Evolutionary conservation across 371 early-diverging fungal species (phyloP).

Genomic region (Globomyces sp.): DNA sequence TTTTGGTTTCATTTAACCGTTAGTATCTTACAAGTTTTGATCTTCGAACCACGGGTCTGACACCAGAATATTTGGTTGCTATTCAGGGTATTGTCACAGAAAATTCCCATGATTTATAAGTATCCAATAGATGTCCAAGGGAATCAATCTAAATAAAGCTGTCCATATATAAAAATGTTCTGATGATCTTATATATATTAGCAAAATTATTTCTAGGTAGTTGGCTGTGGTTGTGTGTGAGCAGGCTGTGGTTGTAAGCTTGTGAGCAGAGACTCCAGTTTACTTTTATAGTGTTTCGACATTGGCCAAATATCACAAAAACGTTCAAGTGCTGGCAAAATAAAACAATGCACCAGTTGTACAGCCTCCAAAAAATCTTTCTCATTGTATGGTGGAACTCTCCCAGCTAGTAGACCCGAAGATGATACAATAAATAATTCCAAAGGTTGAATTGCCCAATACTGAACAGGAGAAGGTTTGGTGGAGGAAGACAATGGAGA

Average conservation of each 20-base stretch:
- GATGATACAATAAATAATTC: constrained; percentile 16
- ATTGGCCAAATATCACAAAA: constrained; percentile 18
- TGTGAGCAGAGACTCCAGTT: constrained; percentile 8
- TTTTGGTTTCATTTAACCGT: background rate
- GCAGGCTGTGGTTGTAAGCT: constrained; percentile 1
- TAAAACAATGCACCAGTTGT: constrained; percentile 9
- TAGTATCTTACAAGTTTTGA: constrained; percentile 51
- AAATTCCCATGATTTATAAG: constrained; percentile 24
- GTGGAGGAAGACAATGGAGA: background rate
- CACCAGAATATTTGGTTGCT: constrained; percentile 39
- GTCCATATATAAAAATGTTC: too few relatives aligned
- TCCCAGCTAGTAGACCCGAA: constrained; percentile 7
- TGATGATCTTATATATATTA: too few relatives aligned
- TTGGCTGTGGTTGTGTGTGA: too few relatives aligned
- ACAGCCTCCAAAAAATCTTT: constrained; percentile 11
- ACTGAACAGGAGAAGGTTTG: constrained; percentile 13
- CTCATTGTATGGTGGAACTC: constrained; percentile 7
- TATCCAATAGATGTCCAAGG: too few relatives aligned
- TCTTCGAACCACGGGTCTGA: constrained; percentile 42
- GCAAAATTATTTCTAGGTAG: too few relatives aligned
- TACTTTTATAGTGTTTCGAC: constrained; percentile 8
- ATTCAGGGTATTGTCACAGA: constrained; percentile 50
- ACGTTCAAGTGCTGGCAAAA: constrained; percentile 4
- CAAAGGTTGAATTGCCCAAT: constrained; percentile 20
- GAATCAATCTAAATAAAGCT: too few relatives aligned